Conservation (phyloP, 1,284 basidiomycete species). For the Ustilago cynodontis region DNA sequence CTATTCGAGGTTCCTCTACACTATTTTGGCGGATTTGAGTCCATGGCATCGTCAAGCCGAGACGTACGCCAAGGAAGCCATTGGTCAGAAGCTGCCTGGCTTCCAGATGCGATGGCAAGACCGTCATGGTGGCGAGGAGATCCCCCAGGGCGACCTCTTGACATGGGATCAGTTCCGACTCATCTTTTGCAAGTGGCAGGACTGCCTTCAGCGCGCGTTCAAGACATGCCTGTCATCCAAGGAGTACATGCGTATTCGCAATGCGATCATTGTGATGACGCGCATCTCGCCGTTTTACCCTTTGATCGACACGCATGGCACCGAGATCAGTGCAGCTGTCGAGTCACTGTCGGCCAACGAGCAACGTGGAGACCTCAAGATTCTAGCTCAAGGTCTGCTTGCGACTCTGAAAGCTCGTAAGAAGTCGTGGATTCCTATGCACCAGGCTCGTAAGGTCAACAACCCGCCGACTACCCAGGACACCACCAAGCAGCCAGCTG, state of each 20-base stretch:
- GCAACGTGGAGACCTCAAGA: conserved; percentile 65
- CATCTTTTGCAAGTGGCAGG: conserved; percentile 85
- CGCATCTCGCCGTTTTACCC: conserved; percentile 62
- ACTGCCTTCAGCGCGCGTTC: conserved; percentile 74
- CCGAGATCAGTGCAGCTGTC: conserved; percentile 52
- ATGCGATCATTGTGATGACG: conserved; percentile 67
- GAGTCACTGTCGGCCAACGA: conserved; percentile 53
- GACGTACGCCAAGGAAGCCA: conserved; percentile 71
- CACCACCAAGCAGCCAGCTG: background rate
- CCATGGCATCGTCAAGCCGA: conserved; percentile 81
- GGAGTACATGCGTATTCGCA: conserved; percentile 68
- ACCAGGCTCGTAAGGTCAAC: conserved; percentile 30
- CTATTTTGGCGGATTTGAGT: conserved; percentile 80
- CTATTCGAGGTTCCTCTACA: conserved; percentile 82
- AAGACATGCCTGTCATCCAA: conserved; percentile 53
- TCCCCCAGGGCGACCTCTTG: conserved; percentile 76
- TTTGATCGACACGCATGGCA: conserved; percentile 55
- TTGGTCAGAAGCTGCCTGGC: conserved; percentile 70
- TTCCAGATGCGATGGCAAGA: conserved; percentile 63
- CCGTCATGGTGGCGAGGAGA: conserved; percentile 56
- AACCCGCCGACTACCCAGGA: conserved; percentile 21
- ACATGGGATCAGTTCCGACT: conserved; percentile 80
- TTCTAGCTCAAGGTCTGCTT: conserved; percentile 65
- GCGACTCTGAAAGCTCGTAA: conserved; percentile 64
- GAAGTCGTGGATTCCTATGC: conserved; percentile 53